Percentiles rank a stretch among this genome's conserved stretches.
phyloP scores from a whole-genome alignment of 257 asterid species.

The Galeopsis tetrahit region DNA sequence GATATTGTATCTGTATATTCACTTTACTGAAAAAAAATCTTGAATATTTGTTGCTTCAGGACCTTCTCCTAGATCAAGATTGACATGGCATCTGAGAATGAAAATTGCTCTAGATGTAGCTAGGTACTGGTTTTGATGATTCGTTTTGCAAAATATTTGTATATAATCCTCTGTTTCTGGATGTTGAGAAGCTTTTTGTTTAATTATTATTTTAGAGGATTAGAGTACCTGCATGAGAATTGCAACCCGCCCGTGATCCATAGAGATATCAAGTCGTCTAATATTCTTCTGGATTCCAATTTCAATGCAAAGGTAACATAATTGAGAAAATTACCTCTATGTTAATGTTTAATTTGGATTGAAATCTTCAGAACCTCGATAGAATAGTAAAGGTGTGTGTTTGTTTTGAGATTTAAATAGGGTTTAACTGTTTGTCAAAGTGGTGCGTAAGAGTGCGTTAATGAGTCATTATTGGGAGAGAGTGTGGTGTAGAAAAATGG shows the following conservation, averaged over 20 bases:
- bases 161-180: neutral
- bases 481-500: too few species aligned
- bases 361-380: too few species aligned
- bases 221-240: slow-evolving; percentile 87
- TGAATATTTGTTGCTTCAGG: slow-evolving; percentile 43
- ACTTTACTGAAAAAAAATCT: slow-evolving; percentile 9
- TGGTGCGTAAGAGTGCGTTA: too few species aligned
- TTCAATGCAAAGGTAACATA: slow-evolving; percentile 82
- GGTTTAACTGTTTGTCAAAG: too few species aligned
- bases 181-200: neutral
- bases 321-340: slow-evolving; percentile 9
- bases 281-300: slow-evolving; percentile 82
- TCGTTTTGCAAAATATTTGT: neutral
- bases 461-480: too few species aligned
- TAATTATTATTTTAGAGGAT: slow-evolving; percentile 59
- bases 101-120: slow-evolving; percentile 94
- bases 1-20: neutral
- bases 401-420: neutral
- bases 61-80: slow-evolving; percentile 63
- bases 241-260: slow-evolving; percentile 89
- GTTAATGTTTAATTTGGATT: too few species aligned
- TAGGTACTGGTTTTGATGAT: slow-evolving; percentile 48
- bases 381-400: neutral
- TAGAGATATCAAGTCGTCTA: slow-evolving; percentile 87
- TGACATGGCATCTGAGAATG: slow-evolving; percentile 92